A percentile compares a stretch with the other conserved stretches of the same genome.
Evolutionary conservation across 169 alveolate species (phyloP).

Genomic region (Cryptosporidium sp.): DNA sequence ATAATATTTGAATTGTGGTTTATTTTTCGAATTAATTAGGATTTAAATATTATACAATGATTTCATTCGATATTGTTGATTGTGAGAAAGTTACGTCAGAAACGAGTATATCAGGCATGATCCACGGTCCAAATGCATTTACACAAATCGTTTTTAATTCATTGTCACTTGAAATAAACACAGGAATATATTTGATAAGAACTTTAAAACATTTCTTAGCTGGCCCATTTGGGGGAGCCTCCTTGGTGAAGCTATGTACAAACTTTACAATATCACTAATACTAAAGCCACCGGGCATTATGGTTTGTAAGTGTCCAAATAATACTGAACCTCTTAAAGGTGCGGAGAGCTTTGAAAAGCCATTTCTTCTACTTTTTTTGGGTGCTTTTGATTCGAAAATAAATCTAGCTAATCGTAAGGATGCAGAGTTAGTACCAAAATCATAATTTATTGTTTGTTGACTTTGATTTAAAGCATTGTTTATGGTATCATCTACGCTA

Average conservation of each 20-base stretch:
- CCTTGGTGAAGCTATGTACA: conserved; percentile 51
- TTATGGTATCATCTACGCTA: conserved; percentile 64
- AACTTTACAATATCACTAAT: conserved; percentile 53
- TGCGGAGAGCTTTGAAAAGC: conserved; percentile 61
- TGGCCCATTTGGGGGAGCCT: conserved; percentile 58
- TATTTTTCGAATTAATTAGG: not conserved
- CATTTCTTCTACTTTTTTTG: conserved; percentile 12
- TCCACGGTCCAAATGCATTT: conserved; percentile 75
- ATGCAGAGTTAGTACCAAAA: conserved; percentile 64
- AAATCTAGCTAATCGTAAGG: conserved; percentile 51
- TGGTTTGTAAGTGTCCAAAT: conserved; percentile 59
- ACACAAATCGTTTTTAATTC: conserved; percentile 59
- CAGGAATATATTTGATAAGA: conserved; percentile 51
- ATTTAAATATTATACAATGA: not conserved
- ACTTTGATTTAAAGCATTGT: conserved; percentile 37
- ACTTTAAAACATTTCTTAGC: conserved; percentile 59
- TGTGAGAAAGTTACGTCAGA: conserved; percentile 60
- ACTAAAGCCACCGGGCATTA: conserved; percentile 74
- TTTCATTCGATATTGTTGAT: conserved; percentile 9
- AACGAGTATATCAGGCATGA: conserved; percentile 69
- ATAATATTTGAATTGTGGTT: not conserved
- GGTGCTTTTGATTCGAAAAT: conserved; percentile 68
- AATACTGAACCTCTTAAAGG: conserved; percentile 67
- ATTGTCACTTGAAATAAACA: conserved; percentile 42
- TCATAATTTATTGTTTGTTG: conserved; percentile 26